Evolutionary conservation across 73 alveolate species (phyloP).

Genomic region (Uronychia setigera): DNA sequence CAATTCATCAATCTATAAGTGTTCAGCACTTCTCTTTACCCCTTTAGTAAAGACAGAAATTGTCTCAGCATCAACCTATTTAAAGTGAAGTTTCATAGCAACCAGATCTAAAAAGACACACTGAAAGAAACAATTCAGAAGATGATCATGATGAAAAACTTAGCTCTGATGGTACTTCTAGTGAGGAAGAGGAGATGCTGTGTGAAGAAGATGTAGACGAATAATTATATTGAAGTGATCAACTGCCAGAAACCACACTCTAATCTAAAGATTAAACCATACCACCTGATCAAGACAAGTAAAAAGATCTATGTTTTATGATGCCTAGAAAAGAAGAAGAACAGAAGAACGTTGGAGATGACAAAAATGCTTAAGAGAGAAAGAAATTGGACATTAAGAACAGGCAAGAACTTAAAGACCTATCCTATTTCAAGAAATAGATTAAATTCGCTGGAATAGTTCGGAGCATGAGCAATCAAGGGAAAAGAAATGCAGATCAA

Average conservation of each 20-base stretch:
- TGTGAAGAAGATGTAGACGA: neutral
- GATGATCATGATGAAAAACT: neutral
- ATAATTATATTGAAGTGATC: neutral
- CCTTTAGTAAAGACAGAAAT: constrained; percentile 46
- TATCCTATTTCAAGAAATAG: neutral
- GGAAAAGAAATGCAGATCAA: neutral
- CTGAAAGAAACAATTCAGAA: too few relatives aligned
- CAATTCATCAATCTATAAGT: constrained; percentile 25
- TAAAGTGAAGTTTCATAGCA: too few relatives aligned
- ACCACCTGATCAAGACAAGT: neutral
- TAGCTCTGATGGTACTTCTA: neutral
- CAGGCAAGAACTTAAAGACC: neutral
- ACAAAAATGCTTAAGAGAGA: neutral
- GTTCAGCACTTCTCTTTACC: neutral
- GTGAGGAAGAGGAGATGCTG: neutral
- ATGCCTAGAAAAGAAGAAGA: too few relatives aligned
- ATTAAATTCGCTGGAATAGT: neutral
- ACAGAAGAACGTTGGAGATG: too few relatives aligned
- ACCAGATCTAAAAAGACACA: too few relatives aligned
- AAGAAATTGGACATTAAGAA: neutral
- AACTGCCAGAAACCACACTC: neutral
- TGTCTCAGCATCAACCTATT: constrained; percentile 31
- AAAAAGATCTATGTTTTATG: too few relatives aligned
- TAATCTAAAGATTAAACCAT: neutral
- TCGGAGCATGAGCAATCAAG: neutral